Evolutionary conservation across 169 alveolate species (phyloP).

Genomic region (Cryptosporidium ubiquitum): DNA sequence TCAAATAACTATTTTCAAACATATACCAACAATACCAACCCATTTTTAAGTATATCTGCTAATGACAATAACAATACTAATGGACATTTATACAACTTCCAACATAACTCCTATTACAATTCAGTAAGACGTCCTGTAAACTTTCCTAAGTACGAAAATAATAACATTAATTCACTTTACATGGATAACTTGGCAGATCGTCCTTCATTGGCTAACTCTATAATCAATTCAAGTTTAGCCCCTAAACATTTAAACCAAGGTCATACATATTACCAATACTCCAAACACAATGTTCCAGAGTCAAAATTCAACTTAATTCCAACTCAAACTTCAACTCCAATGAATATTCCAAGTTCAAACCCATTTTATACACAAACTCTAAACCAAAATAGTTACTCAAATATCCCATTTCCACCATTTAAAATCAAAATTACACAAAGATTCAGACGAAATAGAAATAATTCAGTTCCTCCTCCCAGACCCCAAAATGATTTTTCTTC

Average conservation of each 20-base stretch:
- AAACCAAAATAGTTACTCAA: neutral
- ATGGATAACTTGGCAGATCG: neutral
- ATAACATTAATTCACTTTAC: no score
- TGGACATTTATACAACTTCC: neutral
- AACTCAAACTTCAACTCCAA: no score
- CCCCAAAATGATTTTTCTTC: neutral
- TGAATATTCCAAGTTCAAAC: neutral
- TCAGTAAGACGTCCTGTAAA: neutral
- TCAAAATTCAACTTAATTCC: neutral
- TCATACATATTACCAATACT: neutral
- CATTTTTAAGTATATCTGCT: neutral
- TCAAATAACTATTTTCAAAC: neutral
- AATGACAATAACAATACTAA: neutral
- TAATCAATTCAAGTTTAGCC: neutral
- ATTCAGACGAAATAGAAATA: slow-evolving; percentile 46
- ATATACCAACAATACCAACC: neutral
- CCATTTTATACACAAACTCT: neutral
- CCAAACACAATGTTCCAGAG: neutral
- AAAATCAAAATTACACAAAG: slow-evolving; percentile 40
- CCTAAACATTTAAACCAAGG: neutral
- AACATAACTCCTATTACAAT: neutral
- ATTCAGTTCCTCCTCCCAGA: slow-evolving; percentile 30
- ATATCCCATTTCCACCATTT: slow-evolving; percentile 10
- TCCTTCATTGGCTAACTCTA: neutral
- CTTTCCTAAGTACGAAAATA: neutral